phyloP scores from a whole-genome alignment of 129 eudicot species.

The Flaveria ramosissima region DNA sequence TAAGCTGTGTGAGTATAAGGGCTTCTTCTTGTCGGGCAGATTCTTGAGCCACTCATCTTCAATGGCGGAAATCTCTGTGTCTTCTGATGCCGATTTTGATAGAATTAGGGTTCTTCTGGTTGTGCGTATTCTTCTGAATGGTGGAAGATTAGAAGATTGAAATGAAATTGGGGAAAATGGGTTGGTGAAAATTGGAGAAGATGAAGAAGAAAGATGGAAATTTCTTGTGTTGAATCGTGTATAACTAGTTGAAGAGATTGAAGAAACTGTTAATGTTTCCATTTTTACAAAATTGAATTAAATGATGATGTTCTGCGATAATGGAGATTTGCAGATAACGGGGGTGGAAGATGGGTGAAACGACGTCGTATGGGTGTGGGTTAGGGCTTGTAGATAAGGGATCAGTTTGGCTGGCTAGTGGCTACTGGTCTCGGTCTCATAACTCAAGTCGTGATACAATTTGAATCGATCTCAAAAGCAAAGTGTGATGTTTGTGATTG shows the following conservation, averaged over 20 bases:
- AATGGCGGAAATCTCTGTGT: constrained; percentile 36
- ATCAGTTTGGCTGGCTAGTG: neutral
- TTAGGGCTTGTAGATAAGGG: constrained; percentile 32
- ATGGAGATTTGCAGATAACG: constrained; percentile 32
- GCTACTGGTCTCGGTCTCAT: neutral
- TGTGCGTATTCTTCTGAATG: constrained; percentile 30
- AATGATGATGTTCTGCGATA: neutral
- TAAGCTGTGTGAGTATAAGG: constrained; percentile 84
- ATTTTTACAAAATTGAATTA: neutral
- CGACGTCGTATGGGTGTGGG: constrained; percentile 27
- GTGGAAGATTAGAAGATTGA: constrained; percentile 22
- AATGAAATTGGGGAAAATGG: constrained; percentile 34
- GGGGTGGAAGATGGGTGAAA: constrained; percentile 19
- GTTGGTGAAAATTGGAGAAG: constrained; percentile 12
- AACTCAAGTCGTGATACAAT: no score
- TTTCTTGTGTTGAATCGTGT: constrained; percentile 24
- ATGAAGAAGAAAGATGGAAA: constrained; percentile 11
- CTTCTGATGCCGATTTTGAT: constrained; percentile 54
- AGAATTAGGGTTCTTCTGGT: constrained; percentile 33
- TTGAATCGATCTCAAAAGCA: no score
- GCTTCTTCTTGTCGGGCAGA: constrained; percentile 86
- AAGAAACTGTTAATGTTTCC: constrained; percentile 37
- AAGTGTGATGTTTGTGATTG: no score
- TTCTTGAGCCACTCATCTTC: constrained; percentile 78
- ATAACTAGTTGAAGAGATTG: constrained; percentile 32